Evolutionary conservation across 495 filamentous ascomycete species (phyloP), one percentile per base, ranked within the genome.

Genomic region (Viridothelium virens): DNA sequence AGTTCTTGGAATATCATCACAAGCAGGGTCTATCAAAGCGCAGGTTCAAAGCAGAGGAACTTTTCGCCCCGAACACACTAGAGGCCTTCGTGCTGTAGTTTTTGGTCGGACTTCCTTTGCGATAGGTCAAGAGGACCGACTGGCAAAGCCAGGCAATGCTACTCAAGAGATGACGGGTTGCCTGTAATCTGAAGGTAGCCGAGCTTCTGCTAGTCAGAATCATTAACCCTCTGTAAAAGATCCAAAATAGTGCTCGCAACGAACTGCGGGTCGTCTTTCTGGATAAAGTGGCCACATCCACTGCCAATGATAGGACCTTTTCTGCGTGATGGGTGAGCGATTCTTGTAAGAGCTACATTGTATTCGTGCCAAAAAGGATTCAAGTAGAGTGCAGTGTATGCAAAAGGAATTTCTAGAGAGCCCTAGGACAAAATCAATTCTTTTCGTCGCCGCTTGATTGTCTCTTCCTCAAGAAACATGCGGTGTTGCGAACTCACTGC

Each of bases 271-370:
- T 83, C 79, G 68, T 88, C 85, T 68, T 72, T 82, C 69, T 87
- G 85, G 39, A 88, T 79, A 69, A 88, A 88, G 71, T 88, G 85
- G 0, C 85, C 85, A 50, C 84, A 84, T 0, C 76, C 76, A 12
- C 76, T 75, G 0, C 85, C 85, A 59, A 81, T 78, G 12, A 86
- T 68, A 5, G 83, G 80, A 1, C 83, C 80, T 3, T 74, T 74
- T 62, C 73, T 77, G 48, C 70, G 75, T 34, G 74, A 75, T 5
- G 64, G 62, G 14, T 74, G 73, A 0, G 81, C 83, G 31, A 88
- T 76, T 34, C 72, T 72, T 3, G 71, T 73, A 47, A 89, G 71
- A 0, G 81, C 85, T 65, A 82, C 74, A 65, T 88, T 88, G 65
- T 87, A 87, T 61, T 34, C 48, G 2, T 75, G 72, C 86, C 86